phyloP scores from a whole-genome alignment of 257 asterid genomes.

The Eucommia ulmoides region DNA sequence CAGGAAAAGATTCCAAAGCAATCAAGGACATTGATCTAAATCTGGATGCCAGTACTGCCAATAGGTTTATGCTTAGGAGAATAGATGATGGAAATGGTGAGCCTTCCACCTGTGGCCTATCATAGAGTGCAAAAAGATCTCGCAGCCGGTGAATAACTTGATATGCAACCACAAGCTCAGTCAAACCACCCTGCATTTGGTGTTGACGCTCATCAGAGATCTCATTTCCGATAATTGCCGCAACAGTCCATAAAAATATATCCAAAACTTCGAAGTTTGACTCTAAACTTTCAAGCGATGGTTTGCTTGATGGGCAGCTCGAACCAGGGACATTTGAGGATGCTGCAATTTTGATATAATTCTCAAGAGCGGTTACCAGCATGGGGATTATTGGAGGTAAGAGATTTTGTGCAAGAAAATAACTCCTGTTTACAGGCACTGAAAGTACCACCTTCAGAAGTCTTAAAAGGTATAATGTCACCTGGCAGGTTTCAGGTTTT shows the following conservation, averaged over 20 bases:
- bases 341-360: constrained; percentile 87
- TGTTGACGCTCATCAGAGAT: constrained; percentile 50
- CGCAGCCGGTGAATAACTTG: constrained; percentile 87
- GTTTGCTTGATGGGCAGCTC: constrained; percentile 39
- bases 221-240: constrained; percentile 61
- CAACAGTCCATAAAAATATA: constrained; percentile 70
- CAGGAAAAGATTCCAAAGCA: constrained; percentile 59
- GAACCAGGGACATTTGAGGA: constrained; percentile 53
- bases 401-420: constrained; percentile 91
- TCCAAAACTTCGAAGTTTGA: constrained; percentile 67
- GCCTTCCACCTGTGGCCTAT: constrained; percentile 93
- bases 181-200: constrained; percentile 82
- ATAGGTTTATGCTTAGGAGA: constrained; percentile 68
- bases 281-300: constrained; percentile 49
- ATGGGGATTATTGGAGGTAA: constrained; percentile 92
- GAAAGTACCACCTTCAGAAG: constrained; percentile 67
- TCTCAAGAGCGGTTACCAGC: constrained; percentile 94
- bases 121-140: constrained; percentile 95
- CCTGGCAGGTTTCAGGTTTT: constrained; percentile 93
- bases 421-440: constrained; percentile 51
- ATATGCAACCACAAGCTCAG: constrained; percentile 81
- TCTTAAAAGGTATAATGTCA: constrained; percentile 67
- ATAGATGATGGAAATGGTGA: constrained; percentile 92
- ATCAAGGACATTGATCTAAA: constrained; percentile 53
- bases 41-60: constrained; percentile 75